Evolutionary conservation across 768 basidiomycete species (phyloP), one percentile per base, ranked within the genome.

Genomic region (Suillus weaverae): DNA sequence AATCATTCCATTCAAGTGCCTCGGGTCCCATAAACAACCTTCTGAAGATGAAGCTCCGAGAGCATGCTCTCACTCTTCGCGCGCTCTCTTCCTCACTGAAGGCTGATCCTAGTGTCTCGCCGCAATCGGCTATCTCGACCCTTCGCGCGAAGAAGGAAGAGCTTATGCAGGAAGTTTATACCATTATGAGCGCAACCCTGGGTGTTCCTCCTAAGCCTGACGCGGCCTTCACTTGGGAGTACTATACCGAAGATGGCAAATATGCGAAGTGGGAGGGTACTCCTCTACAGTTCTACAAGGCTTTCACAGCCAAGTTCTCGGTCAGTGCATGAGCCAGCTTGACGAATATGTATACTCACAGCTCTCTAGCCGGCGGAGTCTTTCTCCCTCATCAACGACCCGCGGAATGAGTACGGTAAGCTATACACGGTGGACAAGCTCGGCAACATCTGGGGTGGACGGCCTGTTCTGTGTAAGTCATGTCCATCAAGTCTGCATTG

Each of bases 301-400:
- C 83, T 30, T 91, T 89, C 72, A 83, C 83, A 5, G 79, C 81
- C 64, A 83, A 85, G 59, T 85, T 84, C 71, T 74, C 85, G 26
- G 88, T 89, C 64, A 32, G 83, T 78, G 36, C 30, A 53, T 59
- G 63, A 60, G n/a, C 43, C 50, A 38, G 22, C 48, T 51, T 50
- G 32, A 54, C 20, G 39, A 30, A 54, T 48, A 62, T 63, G 35
- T 67, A 30, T 14, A 14, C 38, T 68, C 36, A 64, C 62, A 55
- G 16, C 14, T 9, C 10, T 60, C 22, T 62, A 91, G 86, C 87
- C 89, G 2, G 73, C 81, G 4, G 91, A 95, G 32, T 89, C 84
- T 2, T 97, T 99, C 83, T 97, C 95, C 43, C 84, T 99, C 14
- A 94, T 99, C 76, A 90, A 99, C 71, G 97, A 99, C 74, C 96